A percentile compares a stretch with the other conserved stretches of the same genome.
Evolutionary conservation across 345 rosid genomes (phyloP).

Genomic region (Hibiscus mutabilis): DNA sequence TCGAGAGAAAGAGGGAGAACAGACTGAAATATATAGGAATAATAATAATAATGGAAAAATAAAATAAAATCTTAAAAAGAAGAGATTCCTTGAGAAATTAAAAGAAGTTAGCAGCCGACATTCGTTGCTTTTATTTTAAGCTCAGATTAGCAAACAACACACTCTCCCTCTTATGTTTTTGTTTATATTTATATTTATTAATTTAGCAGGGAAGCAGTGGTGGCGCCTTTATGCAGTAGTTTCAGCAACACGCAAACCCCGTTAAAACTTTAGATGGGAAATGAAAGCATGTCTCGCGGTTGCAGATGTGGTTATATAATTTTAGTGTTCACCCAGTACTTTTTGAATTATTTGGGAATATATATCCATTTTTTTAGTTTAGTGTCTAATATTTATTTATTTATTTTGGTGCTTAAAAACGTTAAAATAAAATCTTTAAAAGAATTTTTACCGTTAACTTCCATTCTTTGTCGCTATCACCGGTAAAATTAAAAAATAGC

Average conservation of each 20-base stretch:
- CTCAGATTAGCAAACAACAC: not conserved
- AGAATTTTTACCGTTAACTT: no score
- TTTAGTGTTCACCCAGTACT: no score
- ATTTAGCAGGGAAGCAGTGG: not conserved
- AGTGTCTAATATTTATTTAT: no score
- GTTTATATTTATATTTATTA: not conserved
- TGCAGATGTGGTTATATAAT: not conserved
- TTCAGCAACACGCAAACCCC: constrained; percentile 39
- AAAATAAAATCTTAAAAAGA: not conserved
- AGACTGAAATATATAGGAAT: not conserved
- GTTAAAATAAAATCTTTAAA: no score
- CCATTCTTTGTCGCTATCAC: no score
- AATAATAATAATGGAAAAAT: not conserved
- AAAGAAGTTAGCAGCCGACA: constrained; percentile 34
- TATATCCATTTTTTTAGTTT: no score
- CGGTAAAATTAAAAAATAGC: no score
- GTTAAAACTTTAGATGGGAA: constrained; percentile 13
- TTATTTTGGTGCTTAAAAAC: no score
- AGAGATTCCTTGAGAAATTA: constrained; percentile 16
- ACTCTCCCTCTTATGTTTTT: not conserved
- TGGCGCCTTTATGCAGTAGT: constrained; percentile 17
- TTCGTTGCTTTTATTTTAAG: constrained; percentile 17
- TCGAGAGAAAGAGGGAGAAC: not conserved
- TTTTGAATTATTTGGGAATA: no score
- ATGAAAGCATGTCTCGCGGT: constrained; percentile 20